Evolutionary conservation across 176 grass and related monocot species (phyloP), one percentile per base, ranked within the genome.

Genomic region (Triticum dicoccoides): DNA sequence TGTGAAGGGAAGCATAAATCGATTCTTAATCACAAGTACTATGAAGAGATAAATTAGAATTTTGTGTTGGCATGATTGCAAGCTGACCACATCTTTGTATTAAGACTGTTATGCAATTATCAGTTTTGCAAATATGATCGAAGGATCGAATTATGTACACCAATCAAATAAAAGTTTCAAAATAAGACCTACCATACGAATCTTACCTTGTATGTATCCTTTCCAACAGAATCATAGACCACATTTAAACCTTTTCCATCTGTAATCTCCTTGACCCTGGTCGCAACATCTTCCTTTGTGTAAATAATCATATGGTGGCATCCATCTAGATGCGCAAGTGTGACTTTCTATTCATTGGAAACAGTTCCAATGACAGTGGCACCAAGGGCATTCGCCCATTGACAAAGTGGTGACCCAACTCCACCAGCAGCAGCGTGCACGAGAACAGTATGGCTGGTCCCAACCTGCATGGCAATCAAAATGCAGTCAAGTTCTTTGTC

Each of bases 221-320:
- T 98, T 37, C 96, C 96, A 37, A 98, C 92, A 54, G 93, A 94
- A 89, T 98, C 96, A 84, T 98, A 98, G 25, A 98, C 93, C 49
- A 89, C 91, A 54, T 94, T 81, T 15, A 98, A 93, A 61, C 93
- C 96, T 83, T 91, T 94, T 11, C 86, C 93, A 9, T 23, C 70
- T 68, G 96, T 98, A 71, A 98, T 94, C 82, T 95, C 91, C 79
- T 88, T 86, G 73, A 98, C 96, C 86, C 75, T 94, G 65, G 83
- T 21, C 3, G 81, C 96, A 9, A 98, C 91, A 81, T 98, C 90
- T 76, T 95, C 88, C 88, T 91, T 92, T 24, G 86, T 98, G 76
- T 89, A 91, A 23, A 95, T 61, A 69, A 98, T 98, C 54, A 88
- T 82, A 77, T 95, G 91, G 79, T 82, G 88, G 2, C 96, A 98